Evolutionary conservation across 192 early-diverging fungal species (phyloP).

Genomic region (Coemansia sp.): DNA sequence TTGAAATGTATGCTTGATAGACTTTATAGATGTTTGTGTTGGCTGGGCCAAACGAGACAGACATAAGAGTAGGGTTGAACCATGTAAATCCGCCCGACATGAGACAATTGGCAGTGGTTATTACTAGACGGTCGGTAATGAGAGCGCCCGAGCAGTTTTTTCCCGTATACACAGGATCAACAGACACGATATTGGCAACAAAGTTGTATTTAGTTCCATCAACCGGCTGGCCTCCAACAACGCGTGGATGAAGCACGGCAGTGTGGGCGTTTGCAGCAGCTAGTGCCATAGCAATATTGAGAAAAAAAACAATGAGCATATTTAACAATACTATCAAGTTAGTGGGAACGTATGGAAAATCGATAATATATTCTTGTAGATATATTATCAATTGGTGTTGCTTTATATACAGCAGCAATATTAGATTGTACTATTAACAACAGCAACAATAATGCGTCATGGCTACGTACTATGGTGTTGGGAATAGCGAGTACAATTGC

Average conservation of each 20-base stretch:
- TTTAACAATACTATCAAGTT: neutral
- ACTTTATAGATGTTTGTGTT: constrained; percentile 10
- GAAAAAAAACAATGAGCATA: neutral
- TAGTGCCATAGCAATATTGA: neutral
- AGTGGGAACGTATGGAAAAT: too few relatives aligned
- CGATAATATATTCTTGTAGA: too few relatives aligned
- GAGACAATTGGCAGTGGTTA: constrained; percentile 43
- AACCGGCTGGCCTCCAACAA: constrained; percentile 7
- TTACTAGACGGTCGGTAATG: constrained; percentile 13
- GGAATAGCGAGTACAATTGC: neutral
- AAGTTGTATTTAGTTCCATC: neutral
- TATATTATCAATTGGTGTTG: neutral
- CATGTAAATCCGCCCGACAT: constrained; percentile 11
- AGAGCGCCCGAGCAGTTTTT: constrained; percentile 38
- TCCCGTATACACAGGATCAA: constrained; percentile 21
- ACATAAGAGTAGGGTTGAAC: constrained; percentile 18
- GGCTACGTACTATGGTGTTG: neutral
- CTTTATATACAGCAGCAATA: neutral
- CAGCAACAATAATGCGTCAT: neutral
- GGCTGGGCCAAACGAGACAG: constrained; percentile 13
- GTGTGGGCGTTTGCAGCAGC: neutral
- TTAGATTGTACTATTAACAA: neutral
- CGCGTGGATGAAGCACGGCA: neutral
- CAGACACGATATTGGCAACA: constrained; percentile 26
- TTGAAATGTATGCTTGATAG: constrained; percentile 13